These are phyloP conservation scores for Bruguiera sexangula DNA, from an alignment of 345 rosid species.

Conservation along the genomic window DNA sequence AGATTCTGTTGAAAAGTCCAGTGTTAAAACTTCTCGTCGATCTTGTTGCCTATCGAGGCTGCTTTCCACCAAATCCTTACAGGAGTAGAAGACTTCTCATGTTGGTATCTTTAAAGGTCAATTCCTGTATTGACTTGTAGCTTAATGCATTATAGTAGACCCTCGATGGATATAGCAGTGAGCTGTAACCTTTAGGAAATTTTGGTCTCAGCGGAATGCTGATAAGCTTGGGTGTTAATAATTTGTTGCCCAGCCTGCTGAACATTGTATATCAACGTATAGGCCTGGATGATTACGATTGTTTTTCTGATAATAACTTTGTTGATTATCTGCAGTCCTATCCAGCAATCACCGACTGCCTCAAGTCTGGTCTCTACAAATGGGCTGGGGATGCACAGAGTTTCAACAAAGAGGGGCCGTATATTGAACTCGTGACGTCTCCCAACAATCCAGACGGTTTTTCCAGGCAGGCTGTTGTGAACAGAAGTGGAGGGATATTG, in stretches of 20 bases:
- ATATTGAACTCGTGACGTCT: constrained; percentile 86
- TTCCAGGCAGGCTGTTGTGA: constrained; percentile 65
- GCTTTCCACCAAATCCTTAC: too few relatives aligned
- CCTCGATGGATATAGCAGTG: neutral
- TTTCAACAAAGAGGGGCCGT: constrained; percentile 54
- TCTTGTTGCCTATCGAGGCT: too few relatives aligned
- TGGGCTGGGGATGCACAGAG: constrained; percentile 85
- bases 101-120: too few relatives aligned
- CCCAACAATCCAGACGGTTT: constrained; percentile 93
- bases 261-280: neutral
- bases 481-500: constrained; percentile 58
- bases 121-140: neutral
- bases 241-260: neutral
- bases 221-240: neutral
- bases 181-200: too few relatives aligned
- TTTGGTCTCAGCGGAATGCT: neutral
- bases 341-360: constrained; percentile 67
- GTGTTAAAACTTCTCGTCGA: too few relatives aligned
- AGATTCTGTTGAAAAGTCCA: too few relatives aligned
- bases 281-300: neutral
- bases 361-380: constrained; percentile 64
- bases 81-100: too few relatives aligned
- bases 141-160: neutral
- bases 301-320: constrained; percentile 8
- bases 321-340: constrained; percentile 56